Conservation (phyloP, 2,329 filamentous ascomycete species). For the Phaeosphaeriaceae sp. region DNA sequence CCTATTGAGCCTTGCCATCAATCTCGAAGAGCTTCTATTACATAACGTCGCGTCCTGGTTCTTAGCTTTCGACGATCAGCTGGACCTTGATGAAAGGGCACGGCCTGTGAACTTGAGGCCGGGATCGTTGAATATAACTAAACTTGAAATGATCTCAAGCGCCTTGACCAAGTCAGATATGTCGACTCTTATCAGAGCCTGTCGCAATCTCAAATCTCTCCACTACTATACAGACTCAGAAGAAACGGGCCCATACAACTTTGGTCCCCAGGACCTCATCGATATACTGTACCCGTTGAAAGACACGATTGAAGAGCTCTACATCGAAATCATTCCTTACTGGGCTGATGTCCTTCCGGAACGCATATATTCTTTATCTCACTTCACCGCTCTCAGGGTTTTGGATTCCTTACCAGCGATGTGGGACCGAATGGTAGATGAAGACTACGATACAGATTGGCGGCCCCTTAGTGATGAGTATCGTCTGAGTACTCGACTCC, state of each 20-base stretch:
- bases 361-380: neutral
- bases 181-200: neutral
- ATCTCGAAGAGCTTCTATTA: neutral
- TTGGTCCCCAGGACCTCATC: neutral
- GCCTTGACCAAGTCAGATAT: neutral
- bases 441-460: neutral
- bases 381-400: conserved; percentile 1
- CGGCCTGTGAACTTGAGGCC: neutral
- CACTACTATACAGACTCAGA: neutral
- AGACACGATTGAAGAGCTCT: conserved; percentile 8
- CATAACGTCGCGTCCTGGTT: neutral
- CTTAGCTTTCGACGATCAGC: neutral
- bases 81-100: neutral
- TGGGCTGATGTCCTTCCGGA: neutral
- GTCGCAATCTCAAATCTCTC: neutral
- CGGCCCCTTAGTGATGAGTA: neutral
- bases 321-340: neutral
- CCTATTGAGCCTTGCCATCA: neutral
- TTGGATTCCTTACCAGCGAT: neutral
- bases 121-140: neutral
- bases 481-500: neutral
- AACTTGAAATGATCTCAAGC: neutral
- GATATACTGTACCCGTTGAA: conserved; percentile 4
- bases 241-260: neutral
- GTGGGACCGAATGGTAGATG: neutral